Evolutionary conservation across 257 asterid genomes (phyloP).

Genomic region (Cruciata laevipes): DNA sequence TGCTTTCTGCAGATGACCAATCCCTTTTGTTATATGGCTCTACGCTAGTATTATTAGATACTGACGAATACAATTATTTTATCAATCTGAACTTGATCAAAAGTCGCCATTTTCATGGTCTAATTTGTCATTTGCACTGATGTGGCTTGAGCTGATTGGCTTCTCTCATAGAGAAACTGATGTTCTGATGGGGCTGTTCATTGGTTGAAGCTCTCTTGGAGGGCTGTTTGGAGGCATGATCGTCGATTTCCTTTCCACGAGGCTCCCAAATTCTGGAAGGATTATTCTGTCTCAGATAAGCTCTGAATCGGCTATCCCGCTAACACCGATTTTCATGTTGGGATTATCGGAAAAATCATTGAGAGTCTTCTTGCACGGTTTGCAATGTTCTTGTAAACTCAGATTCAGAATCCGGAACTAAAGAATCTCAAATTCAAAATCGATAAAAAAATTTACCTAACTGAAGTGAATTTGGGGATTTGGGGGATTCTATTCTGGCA

Average conservation of each 20-base stretch:
- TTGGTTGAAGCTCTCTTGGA: constrained; percentile 57
- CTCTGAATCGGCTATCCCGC: constrained; percentile 73
- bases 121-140: constrained; percentile 72
- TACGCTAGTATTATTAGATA: no score
- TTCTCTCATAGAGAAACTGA: constrained; percentile 63
- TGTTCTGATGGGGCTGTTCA: constrained; percentile 41
- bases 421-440: no score
- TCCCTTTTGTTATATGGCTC: no score
- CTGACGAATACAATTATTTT: no score
- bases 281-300: constrained; percentile 69
- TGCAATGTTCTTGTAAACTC: no score
- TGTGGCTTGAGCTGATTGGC: constrained; percentile 84
- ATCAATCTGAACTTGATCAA: no score
- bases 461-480: no score
- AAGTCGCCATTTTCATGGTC: constrained; percentile 94
- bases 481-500: no score
- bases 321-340: constrained; percentile 54
- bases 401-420: no score
- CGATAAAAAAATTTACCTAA: no score
- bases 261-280: constrained; percentile 66
- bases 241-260: constrained; percentile 63
- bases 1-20: no score
- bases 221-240: constrained; percentile 74
- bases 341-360: constrained; percentile 48
- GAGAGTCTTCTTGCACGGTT: constrained; percentile 34